phyloP scores from a whole-genome alignment of 331 rosid genomes.

The Malus hybrid region DNA sequence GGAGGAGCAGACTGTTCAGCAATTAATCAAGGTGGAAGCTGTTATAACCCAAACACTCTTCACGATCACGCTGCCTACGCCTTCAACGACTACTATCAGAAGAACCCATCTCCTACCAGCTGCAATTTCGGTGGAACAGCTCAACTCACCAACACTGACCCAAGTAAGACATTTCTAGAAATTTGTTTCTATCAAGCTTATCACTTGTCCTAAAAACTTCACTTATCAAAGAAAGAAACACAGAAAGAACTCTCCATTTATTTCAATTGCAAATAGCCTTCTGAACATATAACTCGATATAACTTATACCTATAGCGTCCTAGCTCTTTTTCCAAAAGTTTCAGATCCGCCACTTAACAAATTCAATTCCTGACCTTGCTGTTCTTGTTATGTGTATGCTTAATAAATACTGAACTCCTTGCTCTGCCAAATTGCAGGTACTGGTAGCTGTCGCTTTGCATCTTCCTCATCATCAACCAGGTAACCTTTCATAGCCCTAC shows the following conservation, averaged over 20 bases:
- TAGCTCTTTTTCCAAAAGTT: constrained; percentile 3
- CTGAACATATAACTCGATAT: too few species aligned
- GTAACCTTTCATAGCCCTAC: constrained; percentile 29
- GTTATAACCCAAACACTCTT: constrained; percentile 67
- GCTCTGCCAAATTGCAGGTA: constrained; percentile 43
- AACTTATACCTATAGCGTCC: too few species aligned
- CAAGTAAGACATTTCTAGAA: constrained; percentile 55
- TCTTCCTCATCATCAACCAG: constrained; percentile 44
- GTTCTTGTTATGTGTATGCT: neutral
- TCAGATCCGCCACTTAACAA: neutral
- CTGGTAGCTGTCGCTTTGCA: constrained; percentile 52
- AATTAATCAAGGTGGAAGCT: constrained; percentile 58
- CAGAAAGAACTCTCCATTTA: neutral
- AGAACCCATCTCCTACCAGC: constrained; percentile 72
- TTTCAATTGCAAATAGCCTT: too few species aligned
- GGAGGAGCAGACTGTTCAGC: constrained; percentile 81
- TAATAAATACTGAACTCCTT: constrained; percentile 2
- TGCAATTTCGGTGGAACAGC: constrained; percentile 85
- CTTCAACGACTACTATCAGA: constrained; percentile 76
- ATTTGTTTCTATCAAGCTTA: neutral
- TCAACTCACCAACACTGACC: constrained; percentile 50
- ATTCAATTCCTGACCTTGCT: neutral
- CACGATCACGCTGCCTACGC: constrained; percentile 91
- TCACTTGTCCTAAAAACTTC: neutral
- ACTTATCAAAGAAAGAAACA: neutral